Evolutionary conservation across 345 rosid genomes (phyloP), one percentile per base, ranked within the genome.

Genomic region (Moricandia moricandioides): DNA sequence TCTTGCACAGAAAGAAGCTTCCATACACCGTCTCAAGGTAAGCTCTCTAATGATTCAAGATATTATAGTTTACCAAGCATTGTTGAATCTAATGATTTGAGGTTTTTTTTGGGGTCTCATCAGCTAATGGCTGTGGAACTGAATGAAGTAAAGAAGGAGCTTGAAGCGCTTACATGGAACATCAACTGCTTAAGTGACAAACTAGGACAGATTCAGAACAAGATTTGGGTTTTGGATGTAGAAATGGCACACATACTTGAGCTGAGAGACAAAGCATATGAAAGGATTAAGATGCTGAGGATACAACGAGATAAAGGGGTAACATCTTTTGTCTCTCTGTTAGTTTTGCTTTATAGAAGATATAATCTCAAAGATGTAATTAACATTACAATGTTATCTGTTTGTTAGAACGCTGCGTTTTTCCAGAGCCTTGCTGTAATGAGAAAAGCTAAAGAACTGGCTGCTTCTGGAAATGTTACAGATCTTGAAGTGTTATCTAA

Each of bases 21-120:
- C 85, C 61, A 84, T 87, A 74, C 83, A 86, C 65, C 87, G 88
- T 81, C 85, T 95, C 80, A 95, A 92, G 82, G 99, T 95, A 90
- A 82, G 88, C 47, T 39, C 56, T 51, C 34, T 54, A 18, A 39
- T 8, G 27, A 5, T 61, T 51, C 59, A 6, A 24, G n/a, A 12
- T 11, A 2, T 18, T n/a, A n/a, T n/a, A n/a, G n/a, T 59, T 65
- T 35, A 45, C 60, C 8, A 17, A 17, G 61, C 13, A 39, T 39
- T 10, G 17, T 56, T 79, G 51, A 43, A 43, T 43, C 16, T 73
- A 51, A 62, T 62, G 65, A 14, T 78, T 60, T 71, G 57, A 21
- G 33, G 40, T 1, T 43, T 45, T 72, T 13, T 66, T 61, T 5
- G 12, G 5, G 14, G 65, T 0, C 7, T 57, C 31, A 56, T 56